These are phyloP conservation scores for Moesziomyces parantarcticus DNA, from an alignment of 1,284 basidiomycete species.

Conservation along the genomic window DNA sequence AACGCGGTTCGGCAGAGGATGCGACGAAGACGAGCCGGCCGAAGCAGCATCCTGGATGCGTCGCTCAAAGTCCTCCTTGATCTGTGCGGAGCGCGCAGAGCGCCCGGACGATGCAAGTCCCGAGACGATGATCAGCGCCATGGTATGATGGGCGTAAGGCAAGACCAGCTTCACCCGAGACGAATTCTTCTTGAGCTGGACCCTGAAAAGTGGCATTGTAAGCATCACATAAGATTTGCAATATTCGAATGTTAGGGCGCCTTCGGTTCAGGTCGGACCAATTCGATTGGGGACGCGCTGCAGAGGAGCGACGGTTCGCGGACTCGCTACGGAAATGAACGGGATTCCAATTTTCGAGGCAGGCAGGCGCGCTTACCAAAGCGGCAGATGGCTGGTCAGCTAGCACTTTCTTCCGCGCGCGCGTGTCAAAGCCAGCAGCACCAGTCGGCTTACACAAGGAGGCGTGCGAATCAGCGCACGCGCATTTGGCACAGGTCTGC, in stretches of 20 bases:
- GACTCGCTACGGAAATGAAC: constrained; percentile 29
- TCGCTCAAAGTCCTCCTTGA: constrained; percentile 75
- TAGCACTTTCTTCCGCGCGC: constrained; percentile 36
- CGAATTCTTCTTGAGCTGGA: constrained; percentile 23
- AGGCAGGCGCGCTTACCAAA: constrained; percentile 29
- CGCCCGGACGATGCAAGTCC: constrained; percentile 92
- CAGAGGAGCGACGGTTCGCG: neutral
- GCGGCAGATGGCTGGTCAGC: constrained; percentile 4
- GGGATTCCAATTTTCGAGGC: constrained; percentile 13
- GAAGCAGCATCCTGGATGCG: constrained; percentile 73
- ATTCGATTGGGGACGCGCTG: too few relatives aligned
- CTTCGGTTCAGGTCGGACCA: constrained; percentile 28
- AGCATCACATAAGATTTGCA: constrained; percentile 2
- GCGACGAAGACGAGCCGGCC: constrained; percentile 72
- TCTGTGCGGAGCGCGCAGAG: constrained; percentile 77
- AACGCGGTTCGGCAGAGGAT: constrained; percentile 68
- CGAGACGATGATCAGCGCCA: constrained; percentile 94
- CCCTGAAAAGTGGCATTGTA: constrained; percentile 10
- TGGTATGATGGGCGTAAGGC: constrained; percentile 66
- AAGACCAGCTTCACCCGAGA: neutral
- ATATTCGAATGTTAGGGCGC: neutral
- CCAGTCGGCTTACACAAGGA: constrained; percentile 1
- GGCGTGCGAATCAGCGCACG: constrained; percentile 18
- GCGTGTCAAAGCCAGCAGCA: too few relatives aligned
- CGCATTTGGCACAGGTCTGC: constrained; percentile 13